phyloP scores from a whole-genome alignment of 2,329 filamentous ascomycete species.

The Beauveria varroae region DNA sequence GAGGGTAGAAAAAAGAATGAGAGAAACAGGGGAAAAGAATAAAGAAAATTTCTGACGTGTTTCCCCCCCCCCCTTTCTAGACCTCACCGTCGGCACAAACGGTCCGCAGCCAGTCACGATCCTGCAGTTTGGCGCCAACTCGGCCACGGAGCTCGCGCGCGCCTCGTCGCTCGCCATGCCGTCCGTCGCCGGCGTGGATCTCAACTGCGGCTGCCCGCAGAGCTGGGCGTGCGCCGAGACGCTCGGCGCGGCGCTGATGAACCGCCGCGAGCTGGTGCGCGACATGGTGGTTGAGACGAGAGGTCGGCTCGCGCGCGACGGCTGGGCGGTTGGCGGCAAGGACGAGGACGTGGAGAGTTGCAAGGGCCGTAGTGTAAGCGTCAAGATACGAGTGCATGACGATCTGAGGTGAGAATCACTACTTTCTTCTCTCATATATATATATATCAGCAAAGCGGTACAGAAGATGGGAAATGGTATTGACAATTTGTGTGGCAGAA shows the following conservation, averaged over 20 bases:
- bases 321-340: slow-evolving; percentile 40
- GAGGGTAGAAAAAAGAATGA: too few relatives aligned
- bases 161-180: slow-evolving; percentile 56
- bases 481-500: slow-evolving; percentile 22
- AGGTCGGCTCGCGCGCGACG: slow-evolving; percentile 39
- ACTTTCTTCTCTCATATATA: not conserved
- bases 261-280: slow-evolving; percentile 54
- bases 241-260: slow-evolving; percentile 63
- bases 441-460: too few relatives aligned
- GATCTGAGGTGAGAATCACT: slow-evolving; percentile 42
- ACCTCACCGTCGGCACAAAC: slow-evolving; percentile 53
- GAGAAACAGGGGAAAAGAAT: too few relatives aligned
- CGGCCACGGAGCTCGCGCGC: slow-evolving; percentile 52
- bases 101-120: slow-evolving; percentile 51
- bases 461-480: not conserved
- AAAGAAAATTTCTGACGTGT: too few relatives aligned
- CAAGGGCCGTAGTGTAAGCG: slow-evolving; percentile 52
- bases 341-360: slow-evolving; percentile 35
- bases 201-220: slow-evolving; percentile 69
- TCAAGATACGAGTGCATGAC: slow-evolving; percentile 63
- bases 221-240: slow-evolving; percentile 63
- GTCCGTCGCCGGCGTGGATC: slow-evolving; percentile 55
- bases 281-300: slow-evolving; percentile 57
- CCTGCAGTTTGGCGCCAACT: slow-evolving; percentile 60
- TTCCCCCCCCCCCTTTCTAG: slow-evolving; percentile 22